Conservation (phyloP, 169 alveolate species). For the Eimeria praecox region DNA sequence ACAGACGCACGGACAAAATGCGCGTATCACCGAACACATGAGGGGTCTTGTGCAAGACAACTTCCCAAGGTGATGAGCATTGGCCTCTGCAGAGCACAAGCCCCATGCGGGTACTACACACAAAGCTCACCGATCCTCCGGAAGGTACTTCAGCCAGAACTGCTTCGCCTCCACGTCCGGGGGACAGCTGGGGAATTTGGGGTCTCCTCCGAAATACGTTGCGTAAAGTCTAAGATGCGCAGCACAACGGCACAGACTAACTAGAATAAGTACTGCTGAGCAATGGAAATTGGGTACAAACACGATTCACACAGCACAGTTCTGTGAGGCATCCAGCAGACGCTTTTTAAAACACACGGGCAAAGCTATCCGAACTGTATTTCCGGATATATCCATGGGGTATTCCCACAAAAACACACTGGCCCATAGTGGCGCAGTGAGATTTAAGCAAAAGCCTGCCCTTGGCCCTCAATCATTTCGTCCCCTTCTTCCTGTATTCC, state of each 20-base stretch:
- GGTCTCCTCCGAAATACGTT: conserved; percentile 97
- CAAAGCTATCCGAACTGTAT: background rate
- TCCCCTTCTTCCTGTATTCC: background rate
- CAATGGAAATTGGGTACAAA: background rate
- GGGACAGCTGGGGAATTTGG: conserved; percentile 91
- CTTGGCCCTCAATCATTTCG: background rate
- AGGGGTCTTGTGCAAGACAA: background rate
- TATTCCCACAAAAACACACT: background rate
- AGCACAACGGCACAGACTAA: background rate
- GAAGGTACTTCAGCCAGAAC: conserved; percentile 94
- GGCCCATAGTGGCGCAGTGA: background rate
- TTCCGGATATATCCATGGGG: background rate
- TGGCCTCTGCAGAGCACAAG: background rate
- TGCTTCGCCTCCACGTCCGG: conserved; percentile 93
- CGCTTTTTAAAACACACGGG: background rate
- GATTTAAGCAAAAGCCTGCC: background rate
- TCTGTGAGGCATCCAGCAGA: background rate
- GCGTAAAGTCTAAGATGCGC: conserved; percentile 90
- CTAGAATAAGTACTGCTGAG: background rate
- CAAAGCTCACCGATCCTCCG: conserved; percentile 84
- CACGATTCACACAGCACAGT: background rate
- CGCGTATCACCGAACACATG: background rate
- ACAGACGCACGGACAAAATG: background rate
- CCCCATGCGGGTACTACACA: background rate
- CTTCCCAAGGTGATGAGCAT: background rate